Evolutionary conservation across 805 yeast genomes (phyloP).

Genomic region (Pichia membranifaciens): DNA sequence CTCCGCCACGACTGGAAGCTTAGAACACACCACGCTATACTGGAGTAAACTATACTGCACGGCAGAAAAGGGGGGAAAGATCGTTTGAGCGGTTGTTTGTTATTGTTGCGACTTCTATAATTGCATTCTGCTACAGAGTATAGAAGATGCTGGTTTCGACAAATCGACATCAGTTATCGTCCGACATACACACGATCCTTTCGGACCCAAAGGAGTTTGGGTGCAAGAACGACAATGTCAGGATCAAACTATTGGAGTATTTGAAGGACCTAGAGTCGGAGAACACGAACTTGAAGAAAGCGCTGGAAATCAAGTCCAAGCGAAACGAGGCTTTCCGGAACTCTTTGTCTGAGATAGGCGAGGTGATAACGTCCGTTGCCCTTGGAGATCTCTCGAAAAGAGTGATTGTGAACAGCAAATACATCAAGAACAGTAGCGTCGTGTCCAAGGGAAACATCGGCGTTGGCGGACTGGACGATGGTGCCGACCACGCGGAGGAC

Average conservation of each 20-base stretch:
- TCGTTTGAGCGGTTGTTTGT: too few species aligned
- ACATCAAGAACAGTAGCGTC: too few species aligned
- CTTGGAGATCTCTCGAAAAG: slow-evolving; percentile 83
- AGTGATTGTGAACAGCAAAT: slow-evolving; percentile 50
- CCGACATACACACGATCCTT: slow-evolving; percentile 5
- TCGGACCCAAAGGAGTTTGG: slow-evolving; percentile 22
- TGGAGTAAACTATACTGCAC: too few species aligned
- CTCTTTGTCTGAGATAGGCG: slow-evolving; percentile 74
- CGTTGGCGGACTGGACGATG: not conserved
- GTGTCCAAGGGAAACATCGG: not conserved
- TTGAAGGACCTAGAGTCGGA: slow-evolving; percentile 15
- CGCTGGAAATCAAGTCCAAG: slow-evolving; percentile 16
- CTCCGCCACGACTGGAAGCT: too few species aligned
- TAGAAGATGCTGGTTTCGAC: slow-evolving; percentile 1
- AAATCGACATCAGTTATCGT: not conserved
- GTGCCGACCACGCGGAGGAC: not conserved
- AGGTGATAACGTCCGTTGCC: slow-evolving; percentile 82
- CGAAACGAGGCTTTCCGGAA: slow-evolving; percentile 69
- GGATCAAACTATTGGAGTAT: slow-evolving; percentile 17
- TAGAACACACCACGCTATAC: too few species aligned
- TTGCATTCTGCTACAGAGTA: too few species aligned
- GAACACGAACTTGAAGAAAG: slow-evolving; percentile 15
- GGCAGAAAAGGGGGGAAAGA: too few species aligned
- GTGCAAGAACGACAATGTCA: slow-evolving; percentile 17
- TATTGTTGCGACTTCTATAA: too few species aligned